phyloP scores from a whole-genome alignment of 768 basidiomycete genomes.

The Lactifluus pinguis region DNA sequence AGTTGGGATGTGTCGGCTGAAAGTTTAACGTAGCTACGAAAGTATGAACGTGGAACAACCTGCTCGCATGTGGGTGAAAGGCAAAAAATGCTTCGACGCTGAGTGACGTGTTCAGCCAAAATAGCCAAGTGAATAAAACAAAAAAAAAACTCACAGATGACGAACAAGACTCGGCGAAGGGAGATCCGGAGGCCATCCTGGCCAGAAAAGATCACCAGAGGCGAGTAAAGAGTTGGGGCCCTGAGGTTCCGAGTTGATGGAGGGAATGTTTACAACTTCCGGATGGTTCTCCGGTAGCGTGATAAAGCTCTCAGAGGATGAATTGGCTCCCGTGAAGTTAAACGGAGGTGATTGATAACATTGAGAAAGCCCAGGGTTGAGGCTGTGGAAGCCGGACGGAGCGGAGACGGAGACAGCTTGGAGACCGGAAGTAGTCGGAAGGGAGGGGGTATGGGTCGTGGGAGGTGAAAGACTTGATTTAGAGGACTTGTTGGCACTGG shows the following conservation, averaged over 20 bases:
- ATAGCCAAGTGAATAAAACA: background rate
- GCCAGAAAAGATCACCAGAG: constrained; percentile 11
- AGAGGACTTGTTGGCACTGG: background rate
- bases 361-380: constrained; percentile 1
- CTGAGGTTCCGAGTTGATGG: background rate
- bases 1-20: constrained; percentile 56
- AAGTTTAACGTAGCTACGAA: constrained; percentile 59
- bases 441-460: background rate
- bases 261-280: background rate
- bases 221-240: background rate
- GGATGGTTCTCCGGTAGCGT: background rate
- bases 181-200: constrained; percentile 49
- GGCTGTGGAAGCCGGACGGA: background rate
- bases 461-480: constrained; percentile 3
- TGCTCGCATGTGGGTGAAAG: constrained; percentile 64
- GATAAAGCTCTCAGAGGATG: background rate
- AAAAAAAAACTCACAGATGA: constrained; percentile 44
- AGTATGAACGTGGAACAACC: constrained; percentile 56
- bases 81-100: constrained; percentile 76
- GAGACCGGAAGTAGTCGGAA: background rate
- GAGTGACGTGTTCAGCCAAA: background rate
- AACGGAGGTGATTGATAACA: background rate
- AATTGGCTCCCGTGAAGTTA: background rate
- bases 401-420: background rate
- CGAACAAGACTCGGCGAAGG: constrained; percentile 54